Evolutionary conservation across 257 asterid species (phyloP).

Genomic region (Ilex aquifolium): DNA sequence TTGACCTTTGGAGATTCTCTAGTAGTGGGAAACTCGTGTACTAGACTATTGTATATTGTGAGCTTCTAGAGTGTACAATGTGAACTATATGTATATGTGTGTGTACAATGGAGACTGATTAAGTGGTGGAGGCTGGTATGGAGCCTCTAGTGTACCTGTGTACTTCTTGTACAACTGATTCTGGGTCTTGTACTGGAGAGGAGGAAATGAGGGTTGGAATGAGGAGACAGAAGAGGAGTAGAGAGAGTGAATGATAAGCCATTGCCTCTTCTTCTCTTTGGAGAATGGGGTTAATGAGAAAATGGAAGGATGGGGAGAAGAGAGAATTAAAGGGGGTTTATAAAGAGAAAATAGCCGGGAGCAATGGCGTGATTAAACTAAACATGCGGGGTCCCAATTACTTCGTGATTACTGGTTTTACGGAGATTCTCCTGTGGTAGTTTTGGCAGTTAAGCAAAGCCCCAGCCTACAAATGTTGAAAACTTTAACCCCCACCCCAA

Average conservation of each 20-base stretch:
- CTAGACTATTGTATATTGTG: no score
- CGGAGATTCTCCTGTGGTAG: slow-evolving; percentile 49
- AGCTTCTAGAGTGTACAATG: no score
- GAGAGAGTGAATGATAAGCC: slow-evolving; percentile 28
- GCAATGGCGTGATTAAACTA: slow-evolving; percentile 59
- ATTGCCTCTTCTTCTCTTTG: slow-evolving; percentile 11
- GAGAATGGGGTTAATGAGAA: background rate
- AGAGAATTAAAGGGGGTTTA: slow-evolving; percentile 27
- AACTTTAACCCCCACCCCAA: no score
- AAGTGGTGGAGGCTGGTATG: no score
- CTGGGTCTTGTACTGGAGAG: slow-evolving; percentile 39
- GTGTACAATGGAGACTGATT: no score
- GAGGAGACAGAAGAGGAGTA: slow-evolving; percentile 21
- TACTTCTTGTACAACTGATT: slow-evolving; percentile 54
- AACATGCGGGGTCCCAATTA: slow-evolving; percentile 36
- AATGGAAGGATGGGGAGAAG: slow-evolving; percentile 7
- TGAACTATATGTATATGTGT: background rate
- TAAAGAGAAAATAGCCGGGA: slow-evolving; percentile 32
- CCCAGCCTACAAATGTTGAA: slow-evolving; percentile 10
- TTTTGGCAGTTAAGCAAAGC: slow-evolving; percentile 45
- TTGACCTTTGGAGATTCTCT: no score
- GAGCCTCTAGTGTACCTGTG: slow-evolving; percentile 49
- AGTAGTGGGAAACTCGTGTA: no score
- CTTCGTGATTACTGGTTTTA: slow-evolving; percentile 54
- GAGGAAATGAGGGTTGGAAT: slow-evolving; percentile 43